Evolutionary conservation across 2,329 filamentous ascomycete genomes (phyloP).

Genomic region (Hypoxylon sp.): DNA sequence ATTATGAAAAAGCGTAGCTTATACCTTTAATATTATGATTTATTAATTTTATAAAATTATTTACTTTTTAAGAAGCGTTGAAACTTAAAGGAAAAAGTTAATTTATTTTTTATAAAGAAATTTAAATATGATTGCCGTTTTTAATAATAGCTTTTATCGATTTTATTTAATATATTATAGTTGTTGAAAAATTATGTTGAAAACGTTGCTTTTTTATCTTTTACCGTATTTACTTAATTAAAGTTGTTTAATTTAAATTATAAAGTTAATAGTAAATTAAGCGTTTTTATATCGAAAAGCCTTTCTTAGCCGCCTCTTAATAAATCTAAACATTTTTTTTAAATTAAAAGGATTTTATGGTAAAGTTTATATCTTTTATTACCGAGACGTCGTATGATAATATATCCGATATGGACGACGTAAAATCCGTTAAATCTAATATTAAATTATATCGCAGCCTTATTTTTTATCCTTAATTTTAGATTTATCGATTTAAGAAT

Average conservation of each 20-base stretch:
- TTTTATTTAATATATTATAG: neutral
- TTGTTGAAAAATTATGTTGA: neutral
- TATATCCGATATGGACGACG: neutral
- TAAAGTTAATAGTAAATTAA: neutral
- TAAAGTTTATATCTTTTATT: neutral
- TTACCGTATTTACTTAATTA: neutral
- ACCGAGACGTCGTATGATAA: neutral
- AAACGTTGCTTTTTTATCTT: neutral
- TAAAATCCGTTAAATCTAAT: neutral
- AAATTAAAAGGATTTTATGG: too few relatives aligned
- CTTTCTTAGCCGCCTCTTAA: neutral
- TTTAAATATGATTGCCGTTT: neutral
- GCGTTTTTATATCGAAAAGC: neutral
- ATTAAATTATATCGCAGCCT: neutral
- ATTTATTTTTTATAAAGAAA: neutral
- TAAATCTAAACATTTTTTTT: neutral
- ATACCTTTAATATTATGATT: neutral
- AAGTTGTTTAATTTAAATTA: neutral
- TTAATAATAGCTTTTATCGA: neutral
- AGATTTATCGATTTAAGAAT: neutral
- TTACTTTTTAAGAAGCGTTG: neutral
- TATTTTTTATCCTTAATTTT: neutral
- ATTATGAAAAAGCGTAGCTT: neutral
- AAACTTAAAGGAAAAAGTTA: neutral
- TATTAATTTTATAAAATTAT: neutral